Percentiles rank a stretch among this genome's conserved stretches.
Evolutionary conservation across 2,329 filamentous ascomycete genomes (phyloP).

Genomic region (Cercospora sp.): DNA sequence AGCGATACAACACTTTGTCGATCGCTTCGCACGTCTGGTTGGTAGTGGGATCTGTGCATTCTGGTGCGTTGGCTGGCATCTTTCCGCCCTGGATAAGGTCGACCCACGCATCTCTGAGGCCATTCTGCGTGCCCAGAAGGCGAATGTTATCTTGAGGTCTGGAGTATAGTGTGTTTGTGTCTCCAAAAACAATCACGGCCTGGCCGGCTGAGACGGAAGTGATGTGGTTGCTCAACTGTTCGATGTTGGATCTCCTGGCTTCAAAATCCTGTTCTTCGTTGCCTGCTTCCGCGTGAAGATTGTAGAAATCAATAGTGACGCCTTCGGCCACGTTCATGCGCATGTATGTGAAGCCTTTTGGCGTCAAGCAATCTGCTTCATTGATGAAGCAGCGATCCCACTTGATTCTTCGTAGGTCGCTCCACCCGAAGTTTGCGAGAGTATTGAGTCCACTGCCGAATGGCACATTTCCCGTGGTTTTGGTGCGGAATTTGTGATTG

Average conservation of each 20-base stretch:
- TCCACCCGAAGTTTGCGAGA: slow-evolving; percentile 59
- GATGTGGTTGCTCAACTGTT: slow-evolving; percentile 61
- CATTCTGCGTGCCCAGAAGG: slow-evolving; percentile 53
- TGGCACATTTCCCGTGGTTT: slow-evolving; percentile 64
- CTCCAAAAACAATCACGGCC: slow-evolving; percentile 63
- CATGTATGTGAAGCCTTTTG: slow-evolving; percentile 71
- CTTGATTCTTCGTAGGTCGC: slow-evolving; percentile 57
- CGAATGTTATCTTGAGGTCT: slow-evolving; percentile 55
- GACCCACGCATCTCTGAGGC: slow-evolving; percentile 61
- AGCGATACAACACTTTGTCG: slow-evolving; percentile 66
- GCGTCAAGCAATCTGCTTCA: slow-evolving; percentile 63
- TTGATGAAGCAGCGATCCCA: slow-evolving; percentile 62
- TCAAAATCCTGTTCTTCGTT: slow-evolving; percentile 53
- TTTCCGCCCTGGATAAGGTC: slow-evolving; percentile 42
- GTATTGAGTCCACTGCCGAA: slow-evolving; percentile 67
- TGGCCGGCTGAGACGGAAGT: slow-evolving; percentile 58
- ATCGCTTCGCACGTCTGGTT: slow-evolving; percentile 62
- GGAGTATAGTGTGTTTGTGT: slow-evolving; percentile 66
- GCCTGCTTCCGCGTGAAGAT: slow-evolving; percentile 65
- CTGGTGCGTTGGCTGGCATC: not conserved
- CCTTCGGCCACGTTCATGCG: slow-evolving; percentile 54
- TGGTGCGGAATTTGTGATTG: slow-evolving; percentile 60
- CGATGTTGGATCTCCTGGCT: slow-evolving; percentile 60
- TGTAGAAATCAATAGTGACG: slow-evolving; percentile 64
- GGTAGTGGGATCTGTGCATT: slow-evolving; percentile 59